Conservation (phyloP, 768 basidiomycete genomes). For the Psilocybe tampanensis region DNA sequence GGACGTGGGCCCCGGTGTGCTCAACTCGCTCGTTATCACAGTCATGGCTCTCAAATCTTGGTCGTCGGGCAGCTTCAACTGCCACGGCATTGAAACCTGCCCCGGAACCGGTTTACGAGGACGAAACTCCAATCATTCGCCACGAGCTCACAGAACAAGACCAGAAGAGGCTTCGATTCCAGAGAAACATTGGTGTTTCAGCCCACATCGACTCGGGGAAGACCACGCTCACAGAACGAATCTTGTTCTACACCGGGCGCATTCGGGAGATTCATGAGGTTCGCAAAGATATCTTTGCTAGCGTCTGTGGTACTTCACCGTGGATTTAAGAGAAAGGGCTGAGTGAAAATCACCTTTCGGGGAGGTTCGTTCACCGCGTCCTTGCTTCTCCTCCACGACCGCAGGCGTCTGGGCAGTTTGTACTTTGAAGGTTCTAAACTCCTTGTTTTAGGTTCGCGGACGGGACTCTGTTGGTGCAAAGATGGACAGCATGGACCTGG, state of each 20-base stretch:
- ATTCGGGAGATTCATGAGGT: conserved; percentile 98
- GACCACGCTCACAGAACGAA: conserved; percentile 95
- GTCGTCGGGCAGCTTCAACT: conserved; percentile 43
- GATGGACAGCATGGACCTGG: conserved; percentile 99
- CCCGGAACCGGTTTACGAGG: conserved; percentile 22
- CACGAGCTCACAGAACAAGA: conserved; percentile 68
- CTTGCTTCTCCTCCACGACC: conserved; percentile 18
- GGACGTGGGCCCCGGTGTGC: conserved; percentile 28
- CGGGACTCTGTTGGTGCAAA: conserved; percentile 96
- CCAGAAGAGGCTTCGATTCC: conserved; percentile 61
- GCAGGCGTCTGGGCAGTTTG: conserved; percentile 18
- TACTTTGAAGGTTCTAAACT: conserved; percentile 5
- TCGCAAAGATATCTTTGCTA: conserved; percentile 28
- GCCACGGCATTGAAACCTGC: conserved; percentile 43
- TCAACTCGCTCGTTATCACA: conserved; percentile 19
- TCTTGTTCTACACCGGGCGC: conserved; percentile 94
- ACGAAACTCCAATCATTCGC: conserved; percentile 31
- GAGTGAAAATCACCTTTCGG: conserved; percentile 7
- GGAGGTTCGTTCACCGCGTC: conserved; percentile 16
- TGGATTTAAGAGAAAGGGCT: neutral
- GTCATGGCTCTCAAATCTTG: conserved; percentile 12
- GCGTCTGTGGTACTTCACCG: conserved; percentile 18
- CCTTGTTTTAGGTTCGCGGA: conserved; percentile 71
- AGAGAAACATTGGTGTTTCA: conserved; percentile 95
- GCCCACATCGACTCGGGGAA: conserved; percentile 98